Evolutionary conservation across 2,329 filamentous ascomycete species (phyloP).

Genomic region (Akanthomyces muscarius): DNA sequence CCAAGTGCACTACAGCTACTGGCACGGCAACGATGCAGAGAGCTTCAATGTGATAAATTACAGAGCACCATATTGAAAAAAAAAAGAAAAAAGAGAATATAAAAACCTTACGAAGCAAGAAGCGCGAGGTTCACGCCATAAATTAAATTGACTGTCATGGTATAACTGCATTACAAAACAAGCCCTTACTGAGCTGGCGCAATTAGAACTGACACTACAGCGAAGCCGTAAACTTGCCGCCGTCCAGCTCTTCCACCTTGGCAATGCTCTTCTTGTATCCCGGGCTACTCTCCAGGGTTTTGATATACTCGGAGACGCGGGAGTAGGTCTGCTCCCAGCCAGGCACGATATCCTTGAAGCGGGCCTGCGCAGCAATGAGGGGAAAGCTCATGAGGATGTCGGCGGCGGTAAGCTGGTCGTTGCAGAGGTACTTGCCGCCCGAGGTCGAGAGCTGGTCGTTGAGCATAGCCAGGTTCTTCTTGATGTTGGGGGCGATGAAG

Average conservation of each 20-base stretch:
- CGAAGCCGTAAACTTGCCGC: conserved; percentile 32
- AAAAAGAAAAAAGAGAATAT: too few species aligned
- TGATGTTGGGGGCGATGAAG: conserved; percentile 46
- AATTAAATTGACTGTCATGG: background rate
- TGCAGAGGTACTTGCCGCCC: conserved; percentile 46
- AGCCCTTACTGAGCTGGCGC: background rate
- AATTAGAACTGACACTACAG: background rate
- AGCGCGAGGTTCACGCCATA: background rate
- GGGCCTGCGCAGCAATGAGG: conserved; percentile 41
- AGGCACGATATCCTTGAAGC: conserved; percentile 37
- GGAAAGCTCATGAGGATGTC: conserved; percentile 53
- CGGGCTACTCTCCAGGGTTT: conserved; percentile 40
- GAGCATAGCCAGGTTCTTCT: conserved; percentile 45
- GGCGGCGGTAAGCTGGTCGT: conserved; percentile 45
- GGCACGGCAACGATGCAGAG: too few species aligned
- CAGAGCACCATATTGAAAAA: too few species aligned
- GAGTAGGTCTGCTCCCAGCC: conserved; percentile 43
- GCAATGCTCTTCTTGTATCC: conserved; percentile 46
- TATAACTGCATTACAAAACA: background rate
- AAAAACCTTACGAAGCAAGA: background rate
- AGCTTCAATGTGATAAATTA: too few species aligned
- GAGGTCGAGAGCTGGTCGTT: conserved; percentile 47
- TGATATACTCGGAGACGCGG: conserved; percentile 44
- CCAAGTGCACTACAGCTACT: too few species aligned
- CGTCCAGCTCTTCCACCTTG: conserved; percentile 49